These are phyloP conservation scores for Avena sativa DNA, from an alignment of 176 grass and related monocot species.

Conservation along the genomic window DNA sequence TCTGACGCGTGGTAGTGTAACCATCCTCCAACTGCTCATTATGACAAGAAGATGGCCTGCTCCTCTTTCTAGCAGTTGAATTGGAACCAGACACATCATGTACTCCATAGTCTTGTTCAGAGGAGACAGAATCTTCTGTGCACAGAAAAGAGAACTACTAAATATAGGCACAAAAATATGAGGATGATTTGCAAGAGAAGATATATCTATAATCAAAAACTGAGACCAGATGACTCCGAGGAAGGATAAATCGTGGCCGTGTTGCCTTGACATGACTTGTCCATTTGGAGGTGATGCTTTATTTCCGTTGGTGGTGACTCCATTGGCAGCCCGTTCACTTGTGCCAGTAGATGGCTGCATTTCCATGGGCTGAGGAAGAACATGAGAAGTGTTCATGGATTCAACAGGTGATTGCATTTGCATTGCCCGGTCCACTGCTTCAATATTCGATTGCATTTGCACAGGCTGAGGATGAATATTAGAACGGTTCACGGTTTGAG, in stretches of 20 bases:
- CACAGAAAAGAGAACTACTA: no score
- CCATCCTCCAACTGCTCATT: no score
- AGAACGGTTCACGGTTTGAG: neutral
- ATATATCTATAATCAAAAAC: neutral
- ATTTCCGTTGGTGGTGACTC: neutral
- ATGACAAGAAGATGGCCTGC: no score
- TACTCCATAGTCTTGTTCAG: neutral
- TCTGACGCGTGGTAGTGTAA: neutral
- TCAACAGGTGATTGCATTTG: neutral
- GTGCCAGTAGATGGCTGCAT: neutral
- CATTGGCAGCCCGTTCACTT: neutral
- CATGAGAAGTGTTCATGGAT: neutral
- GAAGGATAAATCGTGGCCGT: neutral
- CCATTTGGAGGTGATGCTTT: neutral
- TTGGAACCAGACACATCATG: neutral
- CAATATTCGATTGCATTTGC: neutral
- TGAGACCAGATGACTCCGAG: neutral
- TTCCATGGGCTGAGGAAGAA: neutral
- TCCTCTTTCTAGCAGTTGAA: neutral
- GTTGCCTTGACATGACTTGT: neutral
- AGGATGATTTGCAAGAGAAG: neutral
- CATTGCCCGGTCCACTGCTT: neutral
- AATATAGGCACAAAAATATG: no score
- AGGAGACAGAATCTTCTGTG: no score
- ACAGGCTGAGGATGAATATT: neutral